A percentile compares a stretch with the other conserved stretches of the same genome.
Conservation (phyloP, 2,329 filamentous ascomycete species). For the Paecilomyces sp. region DNA sequence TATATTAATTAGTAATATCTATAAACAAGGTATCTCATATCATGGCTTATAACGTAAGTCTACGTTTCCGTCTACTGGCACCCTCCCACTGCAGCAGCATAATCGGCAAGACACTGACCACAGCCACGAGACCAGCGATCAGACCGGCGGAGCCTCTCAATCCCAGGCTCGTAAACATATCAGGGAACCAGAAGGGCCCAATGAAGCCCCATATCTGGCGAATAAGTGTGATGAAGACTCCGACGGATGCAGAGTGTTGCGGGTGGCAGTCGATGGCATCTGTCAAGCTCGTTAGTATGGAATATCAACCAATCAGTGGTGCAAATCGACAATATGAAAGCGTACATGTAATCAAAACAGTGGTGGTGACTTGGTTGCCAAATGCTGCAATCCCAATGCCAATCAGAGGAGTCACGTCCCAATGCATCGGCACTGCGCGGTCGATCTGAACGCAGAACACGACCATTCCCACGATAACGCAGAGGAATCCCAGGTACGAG, state of each 20-base stretch:
- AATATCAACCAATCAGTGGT: neutral
- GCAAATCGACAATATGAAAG: conserved; percentile 10
- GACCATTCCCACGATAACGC: conserved; percentile 44
- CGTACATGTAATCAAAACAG: conserved; percentile 51
- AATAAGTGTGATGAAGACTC: conserved; percentile 54
- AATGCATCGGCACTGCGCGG: conserved; percentile 36
- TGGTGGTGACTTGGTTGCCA: conserved; percentile 58
- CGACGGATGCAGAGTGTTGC: conserved; percentile 48
- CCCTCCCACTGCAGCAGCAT: neutral
- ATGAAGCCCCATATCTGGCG: conserved; percentile 32
- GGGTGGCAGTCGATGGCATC: conserved; percentile 50
- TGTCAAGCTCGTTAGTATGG: neutral
- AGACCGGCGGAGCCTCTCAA: conserved; percentile 1
- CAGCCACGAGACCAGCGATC: neutral
- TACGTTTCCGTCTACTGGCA: neutral
- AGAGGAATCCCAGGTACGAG: conserved; percentile 5
- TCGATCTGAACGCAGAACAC: conserved; percentile 50
- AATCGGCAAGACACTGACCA: conserved; percentile 1
- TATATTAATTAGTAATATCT: neutral
- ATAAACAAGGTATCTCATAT: neutral
- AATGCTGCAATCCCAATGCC: conserved; percentile 47
- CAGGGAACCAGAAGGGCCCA: conserved; percentile 28
- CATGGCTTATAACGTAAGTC: neutral
- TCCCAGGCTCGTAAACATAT: conserved; percentile 2
- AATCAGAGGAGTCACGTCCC: conserved; percentile 51